phyloP scores from a whole-genome alignment of 768 basidiomycete species.

The Collybia nuda region DNA sequence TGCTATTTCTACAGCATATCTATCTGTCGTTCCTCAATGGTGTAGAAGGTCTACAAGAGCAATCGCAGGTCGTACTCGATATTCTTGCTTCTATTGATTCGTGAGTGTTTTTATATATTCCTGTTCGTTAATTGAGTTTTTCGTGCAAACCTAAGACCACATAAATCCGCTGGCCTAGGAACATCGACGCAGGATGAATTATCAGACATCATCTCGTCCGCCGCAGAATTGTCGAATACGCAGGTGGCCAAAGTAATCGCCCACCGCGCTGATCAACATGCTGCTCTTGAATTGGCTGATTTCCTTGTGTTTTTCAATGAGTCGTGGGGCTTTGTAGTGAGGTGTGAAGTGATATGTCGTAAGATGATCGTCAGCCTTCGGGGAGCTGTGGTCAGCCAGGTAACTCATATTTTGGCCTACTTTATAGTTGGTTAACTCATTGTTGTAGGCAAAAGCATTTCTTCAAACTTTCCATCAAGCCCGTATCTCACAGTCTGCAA shows the following conservation, averaged over 20 bases:
- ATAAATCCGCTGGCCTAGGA: background rate
- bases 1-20: slow-evolving; percentile 56
- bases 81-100: slow-evolving; percentile 47
- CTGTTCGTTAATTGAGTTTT: background rate
- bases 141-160: background rate
- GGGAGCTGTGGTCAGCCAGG: slow-evolving; percentile 84
- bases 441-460: slow-evolving; percentile 77
- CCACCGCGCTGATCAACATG: slow-evolving; percentile 77
- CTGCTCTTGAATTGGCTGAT: slow-evolving; percentile 64
- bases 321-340: slow-evolving; percentile 89
- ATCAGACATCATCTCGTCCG: slow-evolving; percentile 72
- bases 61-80: slow-evolving; percentile 56
- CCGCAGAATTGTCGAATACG: slow-evolving; percentile 84
- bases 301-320: slow-evolving; percentile 83
- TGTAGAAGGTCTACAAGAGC: slow-evolving; percentile 66
- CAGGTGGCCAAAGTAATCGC: slow-evolving; percentile 78
- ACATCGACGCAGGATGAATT: slow-evolving; percentile 63
- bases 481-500: slow-evolving; percentile 77
- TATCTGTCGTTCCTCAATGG: slow-evolving; percentile 63
- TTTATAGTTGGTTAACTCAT: slow-evolving; percentile 7
- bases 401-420: slow-evolving; percentile 23
- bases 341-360: slow-evolving; percentile 80
- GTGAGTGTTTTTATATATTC: slow-evolving; percentile 22
- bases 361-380: slow-evolving; percentile 93
- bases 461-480: slow-evolving; percentile 83